Percentiles rank a stretch among this genome's conserved stretches.
Evolutionary conservation across 306 rosid genomes (phyloP).

Genomic region (Alnus glutinosa): DNA sequence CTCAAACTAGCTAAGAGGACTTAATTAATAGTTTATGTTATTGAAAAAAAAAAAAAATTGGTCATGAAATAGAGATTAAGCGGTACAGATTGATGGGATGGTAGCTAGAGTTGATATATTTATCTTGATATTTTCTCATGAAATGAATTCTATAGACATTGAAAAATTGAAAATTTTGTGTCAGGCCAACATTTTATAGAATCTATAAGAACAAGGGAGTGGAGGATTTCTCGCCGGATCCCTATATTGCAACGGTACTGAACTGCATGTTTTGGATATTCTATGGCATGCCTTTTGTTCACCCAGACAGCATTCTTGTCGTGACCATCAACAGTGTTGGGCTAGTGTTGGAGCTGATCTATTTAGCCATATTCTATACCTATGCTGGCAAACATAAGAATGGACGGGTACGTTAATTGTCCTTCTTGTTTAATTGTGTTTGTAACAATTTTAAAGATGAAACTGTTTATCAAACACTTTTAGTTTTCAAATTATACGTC

Average conservation of each 20-base stretch:
- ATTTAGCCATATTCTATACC: conserved; percentile 44
- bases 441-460: no score
- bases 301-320: conserved; percentile 61
- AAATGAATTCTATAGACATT: no score
- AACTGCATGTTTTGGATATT: conserved; percentile 75
- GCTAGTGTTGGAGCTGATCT: conserved; percentile 49
- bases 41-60: no score
- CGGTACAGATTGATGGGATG: no score
- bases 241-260: conserved; percentile 58
- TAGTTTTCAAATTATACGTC: no score
- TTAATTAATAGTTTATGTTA: no score
- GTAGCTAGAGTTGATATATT: no score
- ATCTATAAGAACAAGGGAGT: conserved; percentile 59
- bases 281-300: conserved; percentile 77
- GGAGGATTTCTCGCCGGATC: conserved; percentile 63
- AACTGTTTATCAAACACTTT: no score
- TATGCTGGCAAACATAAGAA: conserved; percentile 29
- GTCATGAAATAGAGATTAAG: no score
- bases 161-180: background rate
- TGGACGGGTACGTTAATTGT: conserved; percentile 47
- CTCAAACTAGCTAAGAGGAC: no score
- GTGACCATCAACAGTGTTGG: conserved; percentile 64
- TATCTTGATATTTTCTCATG: no score
- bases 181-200: conserved; percentile 63
- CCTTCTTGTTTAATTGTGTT: no score